A percentile compares a stretch with the other conserved stretches of the same genome.
Evolutionary conservation across 2,329 filamentous ascomycete genomes (phyloP).

Genomic region (Trichoderma atroviride): DNA sequence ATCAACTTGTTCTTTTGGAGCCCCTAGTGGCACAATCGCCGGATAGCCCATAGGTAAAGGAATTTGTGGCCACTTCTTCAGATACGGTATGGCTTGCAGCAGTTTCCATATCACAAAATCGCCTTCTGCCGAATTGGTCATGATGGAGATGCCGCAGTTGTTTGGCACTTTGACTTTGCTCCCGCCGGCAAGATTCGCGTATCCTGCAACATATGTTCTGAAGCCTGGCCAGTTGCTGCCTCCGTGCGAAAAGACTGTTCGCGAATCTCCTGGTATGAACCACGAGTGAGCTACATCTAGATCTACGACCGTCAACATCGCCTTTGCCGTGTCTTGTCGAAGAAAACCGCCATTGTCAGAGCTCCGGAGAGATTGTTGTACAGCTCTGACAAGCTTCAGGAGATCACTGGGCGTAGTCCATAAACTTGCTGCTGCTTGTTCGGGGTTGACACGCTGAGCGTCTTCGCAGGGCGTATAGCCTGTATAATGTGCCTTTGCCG

Average conservation of each 20-base stretch:
- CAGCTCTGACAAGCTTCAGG: slow-evolving; percentile 28
- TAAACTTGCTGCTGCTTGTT: slow-evolving; percentile 29
- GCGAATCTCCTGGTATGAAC: slow-evolving; percentile 24
- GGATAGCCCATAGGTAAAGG: not conserved
- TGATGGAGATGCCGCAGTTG: slow-evolving; percentile 30
- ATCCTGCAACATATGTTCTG: slow-evolving; percentile 28
- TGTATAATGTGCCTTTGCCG: slow-evolving; percentile 23
- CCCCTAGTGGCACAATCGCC: not conserved
- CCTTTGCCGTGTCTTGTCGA: slow-evolving; percentile 21
- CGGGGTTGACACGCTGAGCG: slow-evolving; percentile 24
- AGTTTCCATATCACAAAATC: slow-evolving; percentile 9
- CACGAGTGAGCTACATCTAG: slow-evolving; percentile 28
- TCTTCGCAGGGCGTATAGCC: slow-evolving; percentile 17
- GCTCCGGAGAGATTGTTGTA: slow-evolving; percentile 30
- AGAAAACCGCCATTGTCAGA: slow-evolving; percentile 26
- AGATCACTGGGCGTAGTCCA: slow-evolving; percentile 34
- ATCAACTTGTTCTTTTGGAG: not conserved
- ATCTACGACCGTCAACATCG: slow-evolving; percentile 31
- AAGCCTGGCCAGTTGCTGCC: slow-evolving; percentile 31
- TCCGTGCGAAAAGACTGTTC: slow-evolving; percentile 28
- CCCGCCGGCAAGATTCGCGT: slow-evolving; percentile 9
- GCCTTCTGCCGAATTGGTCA: slow-evolving; percentile 31
- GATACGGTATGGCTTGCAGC: slow-evolving; percentile 5
- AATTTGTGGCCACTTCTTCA: slow-evolving; percentile 21
- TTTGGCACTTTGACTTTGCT: slow-evolving; percentile 12